A percentile compares a stretch with the other conserved stretches of the same genome.
These are phyloP conservation scores for Sedum album DNA, from an alignment of 164 flowering plant species.

Conservation along the genomic window DNA sequence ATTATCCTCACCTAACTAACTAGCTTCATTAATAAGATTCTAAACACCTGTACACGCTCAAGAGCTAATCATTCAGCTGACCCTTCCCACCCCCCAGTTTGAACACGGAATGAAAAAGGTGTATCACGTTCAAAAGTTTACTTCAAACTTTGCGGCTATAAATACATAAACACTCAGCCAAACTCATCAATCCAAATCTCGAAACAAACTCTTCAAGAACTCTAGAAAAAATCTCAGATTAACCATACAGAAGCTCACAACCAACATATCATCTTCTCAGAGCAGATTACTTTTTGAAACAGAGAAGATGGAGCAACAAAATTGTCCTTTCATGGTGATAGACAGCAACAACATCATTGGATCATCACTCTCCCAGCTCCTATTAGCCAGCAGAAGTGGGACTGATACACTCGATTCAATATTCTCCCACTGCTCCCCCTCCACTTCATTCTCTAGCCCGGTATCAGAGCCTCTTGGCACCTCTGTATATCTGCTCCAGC, in stretches of 20 bases:
- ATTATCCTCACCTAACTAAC: too few species aligned
- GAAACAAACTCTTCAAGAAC: constrained; percentile 17
- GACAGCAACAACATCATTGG: neutral
- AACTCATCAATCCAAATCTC: neutral
- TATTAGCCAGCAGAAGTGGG: constrained; percentile 17
- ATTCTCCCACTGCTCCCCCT: constrained; percentile 32
- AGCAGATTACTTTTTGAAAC: too few species aligned
- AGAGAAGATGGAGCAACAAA: too few species aligned
- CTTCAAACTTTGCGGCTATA: neutral
- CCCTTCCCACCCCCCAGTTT: neutral
- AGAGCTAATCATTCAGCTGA: neutral
- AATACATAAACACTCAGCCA: neutral
- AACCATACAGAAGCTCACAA: too few species aligned
- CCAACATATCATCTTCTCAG: too few species aligned
- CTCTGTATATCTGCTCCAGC: constrained; percentile 64
- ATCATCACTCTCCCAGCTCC: neutral
- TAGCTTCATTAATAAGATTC: neutral
- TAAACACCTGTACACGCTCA: neutral
- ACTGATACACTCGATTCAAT: constrained; percentile 59
- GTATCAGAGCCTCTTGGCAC: constrained; percentile 50
- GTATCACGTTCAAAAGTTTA: neutral
- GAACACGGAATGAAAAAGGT: neutral
- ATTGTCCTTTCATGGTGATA: too few species aligned
- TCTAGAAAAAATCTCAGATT: too few species aligned
- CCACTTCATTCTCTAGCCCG: constrained; percentile 19